Percentiles rank a stretch among this genome's conserved stretches.
These are phyloP conservation scores for Ascomycota sp. DNA, from an alignment of 2,329 filamentous ascomycete species.

Conservation along the genomic window DNA sequence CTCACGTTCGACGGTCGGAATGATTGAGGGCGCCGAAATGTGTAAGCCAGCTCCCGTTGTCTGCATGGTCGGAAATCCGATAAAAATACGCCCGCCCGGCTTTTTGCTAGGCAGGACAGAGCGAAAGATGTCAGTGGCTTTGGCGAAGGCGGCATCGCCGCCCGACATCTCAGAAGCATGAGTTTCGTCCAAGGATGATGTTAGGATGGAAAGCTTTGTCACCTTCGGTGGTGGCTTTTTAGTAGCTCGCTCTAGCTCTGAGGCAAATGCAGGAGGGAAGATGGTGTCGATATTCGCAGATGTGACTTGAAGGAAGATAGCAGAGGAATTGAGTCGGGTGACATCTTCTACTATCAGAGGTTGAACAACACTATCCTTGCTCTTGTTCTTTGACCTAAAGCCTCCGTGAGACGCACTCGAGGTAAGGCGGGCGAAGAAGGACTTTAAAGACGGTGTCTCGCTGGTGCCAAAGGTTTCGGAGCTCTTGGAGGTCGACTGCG, in stretches of 20 bases:
- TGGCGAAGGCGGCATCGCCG: conserved; percentile 21
- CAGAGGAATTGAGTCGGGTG: conserved; percentile 45
- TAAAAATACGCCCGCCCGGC: conserved; percentile 68
- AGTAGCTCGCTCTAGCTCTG: conserved; percentile 80
- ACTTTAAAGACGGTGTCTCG: conserved; percentile 40
- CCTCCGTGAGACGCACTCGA: conserved; percentile 27
- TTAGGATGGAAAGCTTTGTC: conserved; percentile 69
- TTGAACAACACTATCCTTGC: conserved; percentile 39
- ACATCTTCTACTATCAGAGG: conserved; percentile 47
- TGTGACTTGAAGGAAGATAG: conserved; percentile 73
- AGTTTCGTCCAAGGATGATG: conserved; percentile 70
- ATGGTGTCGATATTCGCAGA: conserved; percentile 63
- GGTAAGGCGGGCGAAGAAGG: conserved; percentile 62
- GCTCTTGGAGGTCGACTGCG: conserved; percentile 17
- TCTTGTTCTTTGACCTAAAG: conserved; percentile 31
- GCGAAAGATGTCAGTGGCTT: conserved; percentile 59
- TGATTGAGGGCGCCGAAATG: conserved; percentile 85
- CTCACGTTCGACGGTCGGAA: conserved; percentile 90
- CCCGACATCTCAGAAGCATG: conserved; percentile 36
- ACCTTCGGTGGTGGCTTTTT: conserved; percentile 87
- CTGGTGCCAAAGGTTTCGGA: conserved; percentile 26
- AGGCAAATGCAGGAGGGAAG: conserved; percentile 47
- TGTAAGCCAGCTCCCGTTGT: conserved; percentile 87
- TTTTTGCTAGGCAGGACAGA: conserved; percentile 77
- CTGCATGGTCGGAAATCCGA: conserved; percentile 91